A percentile compares a stretch with the other conserved stretches of the same genome.
These are phyloP conservation scores for Alternaria sp. DNA, from an alignment of 2,329 filamentous ascomycete genomes.

Conservation along the genomic window DNA sequence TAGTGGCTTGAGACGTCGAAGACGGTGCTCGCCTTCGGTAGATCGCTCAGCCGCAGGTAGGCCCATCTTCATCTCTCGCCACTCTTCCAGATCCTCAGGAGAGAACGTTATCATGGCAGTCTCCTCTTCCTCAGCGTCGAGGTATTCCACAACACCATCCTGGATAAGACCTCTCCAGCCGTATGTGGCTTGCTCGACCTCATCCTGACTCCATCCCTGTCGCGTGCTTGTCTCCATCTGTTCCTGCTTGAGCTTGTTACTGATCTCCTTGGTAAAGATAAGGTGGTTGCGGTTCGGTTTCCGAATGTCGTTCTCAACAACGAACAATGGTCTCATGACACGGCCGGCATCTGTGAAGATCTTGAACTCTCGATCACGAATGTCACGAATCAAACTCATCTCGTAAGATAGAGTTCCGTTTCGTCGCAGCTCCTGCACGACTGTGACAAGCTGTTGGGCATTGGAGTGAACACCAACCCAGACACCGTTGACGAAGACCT, in stretches of 20 bases:
- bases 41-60: conserved; percentile 37
- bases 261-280: conserved; percentile 83
- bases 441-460: conserved; percentile 80
- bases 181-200: conserved; percentile 68
- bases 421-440: conserved; percentile 78
- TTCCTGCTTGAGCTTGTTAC: conserved; percentile 73
- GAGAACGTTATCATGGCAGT: conserved; percentile 99
- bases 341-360: conserved; percentile 97
- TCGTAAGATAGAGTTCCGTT: conserved; percentile 87
- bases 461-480: conserved; percentile 97
- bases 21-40: conserved; percentile 74
- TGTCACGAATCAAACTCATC: conserved; percentile 93
- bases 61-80: conserved; percentile 55
- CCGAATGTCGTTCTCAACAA: conserved; percentile 83
- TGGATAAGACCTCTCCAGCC: conserved; percentile 89
- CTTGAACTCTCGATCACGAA: conserved; percentile 96
- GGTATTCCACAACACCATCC: conserved; percentile 88
- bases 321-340: conserved; percentile 92
- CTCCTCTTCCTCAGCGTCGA: conserved; percentile 98
- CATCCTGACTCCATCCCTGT: conserved; percentile 63
- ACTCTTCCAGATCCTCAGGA: conserved; percentile 84
- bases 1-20: conserved; percentile 85
- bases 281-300: conserved; percentile 78
- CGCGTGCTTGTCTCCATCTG: conserved; percentile 67
- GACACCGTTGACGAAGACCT: conserved; percentile 96